Evolutionary conservation across 192 early-diverging fungal species (phyloP), one percentile per base, ranked within the genome.

Genomic region (Coemansia sp.): DNA sequence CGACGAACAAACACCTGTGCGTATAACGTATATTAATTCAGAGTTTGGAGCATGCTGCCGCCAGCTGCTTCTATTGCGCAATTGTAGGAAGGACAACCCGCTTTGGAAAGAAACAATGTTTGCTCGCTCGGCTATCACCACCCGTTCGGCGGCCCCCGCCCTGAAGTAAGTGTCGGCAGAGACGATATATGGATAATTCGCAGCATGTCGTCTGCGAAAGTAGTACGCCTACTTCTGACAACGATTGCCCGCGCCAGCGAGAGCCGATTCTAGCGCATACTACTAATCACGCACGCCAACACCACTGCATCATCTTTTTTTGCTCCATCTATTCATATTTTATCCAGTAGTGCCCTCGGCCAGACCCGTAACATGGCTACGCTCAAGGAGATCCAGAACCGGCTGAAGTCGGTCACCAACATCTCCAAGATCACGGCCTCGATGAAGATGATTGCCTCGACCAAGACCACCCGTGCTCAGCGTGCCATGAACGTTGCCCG

Each of bases 401-500:
- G 96, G 52, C 77, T 96, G 67, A 94, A 95, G 82, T 95, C 96
- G 53, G 84, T 99, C 51, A 83, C 87, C 56, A 97, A 94, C 86
- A 99, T 97, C 80, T 91, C 87, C 63, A 99, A 99, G 82, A 97
- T 99, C 72, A 99, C 96, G 45, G 94, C 95, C 78, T 97, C 94
- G 37, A 99, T 99, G 95, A 99, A 99, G 85, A 96, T 99, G 93
- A 99, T 99, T 95, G 94, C 96, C 32, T 96, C 96, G 33, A 99
- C 94, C 77, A 99, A 99, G 83, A 90, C 95, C 64, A 69, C 80
- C 22, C 71, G 77, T 48, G 88, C 93, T 25, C 89, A 95, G 81
- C 82, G 85, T 49, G 79, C 77, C 60, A 95, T 95, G 93, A 87
- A 91, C 66, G 70, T 79, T 48, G 94, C 92, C 24, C 89, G 91